Conservation (phyloP, 2,329 filamentous ascomycete species). For the Monilinia vaccinii-corymbosi region DNA sequence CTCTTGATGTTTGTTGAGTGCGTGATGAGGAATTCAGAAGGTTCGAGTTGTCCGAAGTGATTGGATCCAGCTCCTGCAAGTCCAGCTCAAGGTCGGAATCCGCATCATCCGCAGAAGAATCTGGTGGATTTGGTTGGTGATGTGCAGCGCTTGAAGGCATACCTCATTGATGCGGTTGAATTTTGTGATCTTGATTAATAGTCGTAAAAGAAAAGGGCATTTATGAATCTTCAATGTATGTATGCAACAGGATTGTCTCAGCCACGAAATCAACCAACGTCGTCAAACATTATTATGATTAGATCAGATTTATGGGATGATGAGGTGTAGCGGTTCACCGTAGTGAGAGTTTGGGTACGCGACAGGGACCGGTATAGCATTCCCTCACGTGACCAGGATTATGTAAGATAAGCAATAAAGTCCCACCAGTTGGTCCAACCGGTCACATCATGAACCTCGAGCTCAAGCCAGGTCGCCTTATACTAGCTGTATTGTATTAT, state of each 20-base stretch:
- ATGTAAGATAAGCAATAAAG: too few species aligned
- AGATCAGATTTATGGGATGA: neutral
- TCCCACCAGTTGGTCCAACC: too few species aligned
- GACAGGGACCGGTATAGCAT: neutral
- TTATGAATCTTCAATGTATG: neutral
- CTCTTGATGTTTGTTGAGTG: constrained; percentile 23
- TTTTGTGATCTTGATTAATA: neutral
- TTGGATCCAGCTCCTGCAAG: constrained; percentile 69
- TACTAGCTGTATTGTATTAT: neutral
- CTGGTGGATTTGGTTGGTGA: constrained; percentile 38
- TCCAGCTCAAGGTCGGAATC: constrained; percentile 71
- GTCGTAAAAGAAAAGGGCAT: neutral
- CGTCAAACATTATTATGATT: neutral
- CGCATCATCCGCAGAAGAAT: constrained; percentile 58
- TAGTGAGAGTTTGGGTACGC: neutral
- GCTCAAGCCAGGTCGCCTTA: constrained; percentile 4
- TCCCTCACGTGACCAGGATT: neutral
- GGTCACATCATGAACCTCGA: neutral
- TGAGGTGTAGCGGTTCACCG: neutral
- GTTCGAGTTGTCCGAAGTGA: constrained; percentile 24
- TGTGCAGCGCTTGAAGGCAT: constrained; percentile 29
- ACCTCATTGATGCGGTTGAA: constrained; percentile 30
- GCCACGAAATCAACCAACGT: neutral
- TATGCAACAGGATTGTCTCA: neutral
- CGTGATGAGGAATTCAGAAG: constrained; percentile 20